A percentile compares a stretch with the other conserved stretches of the same genome.
Evolutionary conservation across 345 rosid genomes (phyloP).

Genomic region (Excoecaria cochinchinensis): DNA sequence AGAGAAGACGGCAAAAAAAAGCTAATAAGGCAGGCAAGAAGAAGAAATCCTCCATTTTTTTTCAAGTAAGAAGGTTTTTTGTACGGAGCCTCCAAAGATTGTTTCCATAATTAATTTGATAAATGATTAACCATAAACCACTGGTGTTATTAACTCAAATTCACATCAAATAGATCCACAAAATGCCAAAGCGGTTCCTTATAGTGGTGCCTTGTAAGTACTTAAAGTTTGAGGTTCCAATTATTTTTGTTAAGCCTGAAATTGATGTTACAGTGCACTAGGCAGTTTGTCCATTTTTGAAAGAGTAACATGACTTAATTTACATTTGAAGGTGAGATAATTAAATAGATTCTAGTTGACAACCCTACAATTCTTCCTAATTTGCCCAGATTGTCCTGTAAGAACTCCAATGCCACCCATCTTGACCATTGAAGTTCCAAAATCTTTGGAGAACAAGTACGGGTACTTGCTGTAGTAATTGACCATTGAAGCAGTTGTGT

Average conservation of each 20-base stretch:
- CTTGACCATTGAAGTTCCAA: constrained; percentile 67
- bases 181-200: too few relatives aligned
- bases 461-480: constrained; percentile 50
- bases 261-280: too few relatives aligned
- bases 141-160: background rate
- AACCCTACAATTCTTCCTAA: constrained; percentile 66
- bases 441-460: constrained; percentile 56
- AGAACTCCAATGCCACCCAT: constrained; percentile 81
- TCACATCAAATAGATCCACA: background rate
- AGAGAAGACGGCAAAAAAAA: constrained; percentile 17
- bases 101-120: background rate
- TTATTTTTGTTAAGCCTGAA: too few relatives aligned
- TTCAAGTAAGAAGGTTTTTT: constrained; percentile 23
- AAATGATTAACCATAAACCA: too few relatives aligned
- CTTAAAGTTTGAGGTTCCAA: too few relatives aligned
- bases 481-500: constrained; percentile 57
- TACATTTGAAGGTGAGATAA: background rate
- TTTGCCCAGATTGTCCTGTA: constrained; percentile 72
- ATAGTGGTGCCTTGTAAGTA: too few relatives aligned
- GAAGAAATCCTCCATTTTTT: constrained; percentile 30
- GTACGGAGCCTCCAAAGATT: constrained; percentile 21
- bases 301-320: background rate
- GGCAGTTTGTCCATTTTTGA: too few relatives aligned
- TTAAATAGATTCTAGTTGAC: constrained; percentile 38
- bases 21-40: constrained; percentile 8